A percentile compares a stretch with the other conserved stretches of the same genome.
phyloP scores from a whole-genome alignment of 345 rosid species.

The Linum tenue region DNA sequence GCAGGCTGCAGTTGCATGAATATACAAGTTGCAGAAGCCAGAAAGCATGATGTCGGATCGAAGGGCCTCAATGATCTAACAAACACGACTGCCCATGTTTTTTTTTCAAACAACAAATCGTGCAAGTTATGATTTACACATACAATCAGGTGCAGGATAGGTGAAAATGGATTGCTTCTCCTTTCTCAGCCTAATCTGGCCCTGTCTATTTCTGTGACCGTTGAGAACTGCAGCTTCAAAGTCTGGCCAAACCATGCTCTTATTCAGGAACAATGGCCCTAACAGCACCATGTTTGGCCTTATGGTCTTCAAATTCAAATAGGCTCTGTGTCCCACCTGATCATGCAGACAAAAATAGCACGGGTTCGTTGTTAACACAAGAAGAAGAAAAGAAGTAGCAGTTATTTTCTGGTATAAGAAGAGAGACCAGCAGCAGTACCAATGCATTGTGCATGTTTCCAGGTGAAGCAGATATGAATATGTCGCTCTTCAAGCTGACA shows the following conservation, averaged over 20 bases:
- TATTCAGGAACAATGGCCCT: constrained; percentile 23
- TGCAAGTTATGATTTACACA: constrained; percentile 11
- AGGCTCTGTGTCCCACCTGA: constrained; percentile 26
- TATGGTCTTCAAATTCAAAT: constrained; percentile 25
- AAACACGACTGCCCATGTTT: no score
- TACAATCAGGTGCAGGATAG: constrained; percentile 25
- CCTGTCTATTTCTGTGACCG: constrained; percentile 24
- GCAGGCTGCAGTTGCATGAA: no score
- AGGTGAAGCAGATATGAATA: constrained; percentile 89
- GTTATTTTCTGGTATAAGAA: neutral
- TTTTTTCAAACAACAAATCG: no score
- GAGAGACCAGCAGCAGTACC: constrained; percentile 27
- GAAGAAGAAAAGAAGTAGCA: no score
- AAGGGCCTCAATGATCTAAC: no score
- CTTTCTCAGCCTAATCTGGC: constrained; percentile 27
- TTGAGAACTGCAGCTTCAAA: constrained; percentile 21
- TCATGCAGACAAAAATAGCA: neutral
- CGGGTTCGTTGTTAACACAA: no score
- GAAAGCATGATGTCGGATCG: no score
- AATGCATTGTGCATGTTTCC: constrained; percentile 98
- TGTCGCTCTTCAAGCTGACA: constrained; percentile 76
- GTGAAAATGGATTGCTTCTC: constrained; percentile 26
- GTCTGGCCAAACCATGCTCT: constrained; percentile 20
- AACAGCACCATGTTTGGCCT: constrained; percentile 26
- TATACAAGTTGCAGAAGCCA: no score